phyloP scores from a whole-genome alignment of 2,329 filamentous ascomycete genomes.

The Colletotrichum brevisporum region DNA sequence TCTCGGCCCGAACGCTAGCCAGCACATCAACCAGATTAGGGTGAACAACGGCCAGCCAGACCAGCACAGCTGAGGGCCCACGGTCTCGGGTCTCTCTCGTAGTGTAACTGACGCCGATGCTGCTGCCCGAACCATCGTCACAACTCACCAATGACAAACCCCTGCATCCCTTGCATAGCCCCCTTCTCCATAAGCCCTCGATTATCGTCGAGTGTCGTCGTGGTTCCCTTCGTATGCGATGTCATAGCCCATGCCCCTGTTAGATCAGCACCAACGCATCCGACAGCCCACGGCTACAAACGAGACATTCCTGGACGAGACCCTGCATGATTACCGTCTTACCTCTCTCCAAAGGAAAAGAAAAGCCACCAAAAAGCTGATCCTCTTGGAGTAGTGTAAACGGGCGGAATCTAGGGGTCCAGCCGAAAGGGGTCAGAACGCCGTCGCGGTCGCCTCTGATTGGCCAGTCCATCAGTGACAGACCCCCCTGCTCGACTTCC shows the following conservation, averaged over 20 bases:
- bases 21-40: slow-evolving; percentile 5
- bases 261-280: slow-evolving; percentile 1
- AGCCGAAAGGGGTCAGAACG: slow-evolving; percentile 15
- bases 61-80: neutral
- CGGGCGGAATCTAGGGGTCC: slow-evolving; percentile 38
- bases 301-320: slow-evolving; percentile 27
- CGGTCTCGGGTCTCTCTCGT: neutral
- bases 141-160: slow-evolving; percentile 5
- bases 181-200: neutral
- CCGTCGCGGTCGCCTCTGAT: slow-evolving; percentile 17
- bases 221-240: slow-evolving; percentile 15
- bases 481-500: slow-evolving; percentile 1
- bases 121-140: slow-evolving; percentile 5
- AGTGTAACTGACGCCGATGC: neutral
- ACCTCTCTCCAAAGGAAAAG: neutral
- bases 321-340: slow-evolving; percentile 26
- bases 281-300: neutral
- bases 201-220: neutral
- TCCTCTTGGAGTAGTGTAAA: neutral
- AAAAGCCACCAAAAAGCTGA: neutral
- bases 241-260: slow-evolving; percentile 20
- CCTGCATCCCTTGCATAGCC: slow-evolving; percentile 30
- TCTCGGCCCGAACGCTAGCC: slow-evolving; percentile 1
- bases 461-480: neutral
- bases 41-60: neutral